A percentile compares a stretch with the other conserved stretches of the same genome.
Evolutionary conservation across 495 filamentous ascomycete genomes (phyloP).

Genomic region (Aspergillus mulundensis): DNA sequence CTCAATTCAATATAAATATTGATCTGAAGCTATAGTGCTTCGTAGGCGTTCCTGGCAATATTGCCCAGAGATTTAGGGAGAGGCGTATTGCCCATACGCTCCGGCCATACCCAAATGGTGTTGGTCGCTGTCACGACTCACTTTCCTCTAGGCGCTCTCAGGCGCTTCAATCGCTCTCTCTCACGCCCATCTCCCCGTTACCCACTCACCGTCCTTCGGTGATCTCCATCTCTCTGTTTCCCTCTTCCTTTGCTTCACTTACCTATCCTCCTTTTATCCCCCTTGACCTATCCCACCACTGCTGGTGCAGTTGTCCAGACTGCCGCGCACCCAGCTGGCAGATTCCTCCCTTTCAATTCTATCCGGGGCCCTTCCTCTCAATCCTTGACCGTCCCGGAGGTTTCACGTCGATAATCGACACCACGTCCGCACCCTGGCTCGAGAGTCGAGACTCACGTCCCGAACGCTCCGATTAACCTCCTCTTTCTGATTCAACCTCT

Average conservation of each 20-base stretch:
- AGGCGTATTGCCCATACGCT: too few relatives aligned
- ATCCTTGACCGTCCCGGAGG: slow-evolving; percentile 5
- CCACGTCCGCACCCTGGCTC: slow-evolving; percentile 25
- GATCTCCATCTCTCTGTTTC: slow-evolving; percentile 1
- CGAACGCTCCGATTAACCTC: not conserved
- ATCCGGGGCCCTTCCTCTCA: not conserved
- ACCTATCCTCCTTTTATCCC: slow-evolving; percentile 12
- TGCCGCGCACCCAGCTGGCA: slow-evolving; percentile 29
- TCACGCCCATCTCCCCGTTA: not conserved
- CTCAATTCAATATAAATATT: not conserved
- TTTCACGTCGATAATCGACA: slow-evolving; percentile 1
- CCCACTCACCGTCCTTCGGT: slow-evolving; percentile 2
- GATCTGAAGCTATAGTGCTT: not conserved
- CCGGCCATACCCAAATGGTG: too few relatives aligned
- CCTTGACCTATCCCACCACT: slow-evolving; percentile 14
- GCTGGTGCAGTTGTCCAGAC: slow-evolving; percentile 22
- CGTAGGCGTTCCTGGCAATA: not conserved
- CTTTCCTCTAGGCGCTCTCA: not conserved
- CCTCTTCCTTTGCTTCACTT: slow-evolving; percentile 5
- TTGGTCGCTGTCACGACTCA: too few relatives aligned
- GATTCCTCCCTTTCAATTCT: slow-evolving; percentile 17
- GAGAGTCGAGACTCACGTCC: not conserved
- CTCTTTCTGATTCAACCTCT: slow-evolving; percentile 4
- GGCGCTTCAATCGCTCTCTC: slow-evolving; percentile 3
- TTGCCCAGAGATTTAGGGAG: too few relatives aligned